Base-by-base conservation (phyloP, 306 rosid species). In the Vicia faba region DNA sequence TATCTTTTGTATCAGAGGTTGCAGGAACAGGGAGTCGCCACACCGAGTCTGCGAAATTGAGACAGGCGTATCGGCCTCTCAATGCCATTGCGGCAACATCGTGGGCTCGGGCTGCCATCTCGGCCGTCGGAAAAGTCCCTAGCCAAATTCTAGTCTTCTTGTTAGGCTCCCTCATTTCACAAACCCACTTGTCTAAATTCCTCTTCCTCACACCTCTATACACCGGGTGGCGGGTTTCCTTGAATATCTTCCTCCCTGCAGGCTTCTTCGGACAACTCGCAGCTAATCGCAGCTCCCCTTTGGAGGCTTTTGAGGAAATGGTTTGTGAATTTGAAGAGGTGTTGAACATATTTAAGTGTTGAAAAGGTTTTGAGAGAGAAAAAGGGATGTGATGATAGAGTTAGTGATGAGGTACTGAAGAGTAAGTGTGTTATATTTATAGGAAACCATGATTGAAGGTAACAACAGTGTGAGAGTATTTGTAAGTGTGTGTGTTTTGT, bases 81-180 rank as follows among this genome's bases (percentile, higher is more conserved):
- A 92, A 65, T 0, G 95, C 85, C 4, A 80, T 61, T 0, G 87
- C 96, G 0, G 97, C 97, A 64, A 89, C 97, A 33, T 91, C 96
- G 12, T 92, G 95, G 0, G 98, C 98, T 2, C 96, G 78, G 0
- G 95, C 96, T 0, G 96, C 98, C 96, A 92, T 92, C 26, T 89
- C 96, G 0, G 84, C 76, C 0, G 91, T 92, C 3, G 87, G 92
- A 25, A 89, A 92, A 0, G 96, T 89, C 12, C 83, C 83, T 0
- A 79, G 55, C 83, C 83, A 79, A 41, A 79, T 79, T 64, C 96
- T 84, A 0, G 87, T 67, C 78, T 85, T 81, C 73, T 92, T 89
- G 33, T 85, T 89, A 0, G 98, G 98, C 77, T 89, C 98, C 0
- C 96, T 82, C 19, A 92, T 84, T 70, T 92, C 98, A 38, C 84